Evolutionary conservation across 164 flowering plant genomes (phyloP).

Genomic region (Amborella trichopoda): DNA sequence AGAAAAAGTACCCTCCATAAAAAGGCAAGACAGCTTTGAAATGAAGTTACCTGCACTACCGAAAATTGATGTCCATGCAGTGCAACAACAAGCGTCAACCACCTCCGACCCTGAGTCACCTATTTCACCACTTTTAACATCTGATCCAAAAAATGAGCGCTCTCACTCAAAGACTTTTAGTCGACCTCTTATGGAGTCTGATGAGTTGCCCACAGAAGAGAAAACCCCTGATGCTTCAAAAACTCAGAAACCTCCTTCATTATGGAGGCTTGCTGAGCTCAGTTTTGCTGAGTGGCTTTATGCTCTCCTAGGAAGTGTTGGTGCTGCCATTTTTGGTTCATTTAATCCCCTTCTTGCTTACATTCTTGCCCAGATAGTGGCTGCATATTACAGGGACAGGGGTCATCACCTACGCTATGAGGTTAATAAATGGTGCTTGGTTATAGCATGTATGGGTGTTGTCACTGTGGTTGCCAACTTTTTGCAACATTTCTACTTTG

Average conservation of each 20-base stretch:
- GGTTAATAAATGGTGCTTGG: conserved; percentile 85
- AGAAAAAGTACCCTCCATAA: conserved; percentile 71
- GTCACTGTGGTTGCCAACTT: conserved; percentile 92
- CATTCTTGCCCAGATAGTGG: conserved; percentile 57
- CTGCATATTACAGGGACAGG: conserved; percentile 48
- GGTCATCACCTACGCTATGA: conserved; percentile 38
- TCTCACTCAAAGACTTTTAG: conserved; percentile 97
- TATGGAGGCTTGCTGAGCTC: conserved; percentile 90
- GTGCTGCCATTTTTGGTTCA: conserved; percentile 96
- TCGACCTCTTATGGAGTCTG: conserved; percentile 53
- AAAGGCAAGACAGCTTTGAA: conserved; percentile 92
- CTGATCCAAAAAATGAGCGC: conserved; percentile 90
- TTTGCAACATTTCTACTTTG: conserved; percentile 96
- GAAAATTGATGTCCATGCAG: conserved; percentile 71
- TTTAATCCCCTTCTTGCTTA: conserved; percentile 97
- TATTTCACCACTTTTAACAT: conserved; percentile 87
- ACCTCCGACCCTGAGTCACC: conserved; percentile 95
- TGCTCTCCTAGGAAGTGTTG: conserved; percentile 85
- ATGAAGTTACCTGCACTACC: conserved; percentile 84
- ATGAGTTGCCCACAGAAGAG: conserved; percentile 33
- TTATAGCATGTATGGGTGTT: conserved; percentile 88
- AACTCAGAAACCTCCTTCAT: conserved; percentile 51
- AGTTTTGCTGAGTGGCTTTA: conserved; percentile 97
- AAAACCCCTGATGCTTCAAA: conserved; percentile 26
- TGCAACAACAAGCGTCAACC: conserved; percentile 37